Conservation (phyloP, 1,284 basidiomycete species). For the Takashimella koratensis region DNA sequence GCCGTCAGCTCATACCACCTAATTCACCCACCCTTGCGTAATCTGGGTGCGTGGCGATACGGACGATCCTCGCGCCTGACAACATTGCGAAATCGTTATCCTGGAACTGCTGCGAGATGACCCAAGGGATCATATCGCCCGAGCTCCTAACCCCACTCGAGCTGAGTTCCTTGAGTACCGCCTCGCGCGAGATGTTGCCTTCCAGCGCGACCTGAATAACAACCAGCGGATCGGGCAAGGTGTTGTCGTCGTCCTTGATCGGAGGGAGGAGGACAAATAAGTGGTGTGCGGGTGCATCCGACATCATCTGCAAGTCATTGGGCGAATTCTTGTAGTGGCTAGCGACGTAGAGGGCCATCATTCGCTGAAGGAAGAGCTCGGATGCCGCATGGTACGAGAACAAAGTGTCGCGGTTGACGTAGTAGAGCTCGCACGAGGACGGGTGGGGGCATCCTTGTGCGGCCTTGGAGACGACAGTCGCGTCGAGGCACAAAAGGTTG, state of each 20-base stretch:
- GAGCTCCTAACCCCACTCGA: slow-evolving; percentile 52
- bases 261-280: slow-evolving; percentile 94
- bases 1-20: too few species aligned
- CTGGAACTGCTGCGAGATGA: slow-evolving; percentile 87
- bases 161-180: slow-evolving; percentile 81
- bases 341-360: slow-evolving; percentile 97
- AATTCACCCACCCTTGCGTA: slow-evolving; percentile 78
- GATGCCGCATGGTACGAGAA: slow-evolving; percentile 97
- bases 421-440: slow-evolving; percentile 88
- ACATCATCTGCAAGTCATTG: slow-evolving; percentile 94
- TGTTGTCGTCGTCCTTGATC: slow-evolving; percentile 75
- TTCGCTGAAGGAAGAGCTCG: slow-evolving; percentile 92
- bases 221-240: slow-evolving; percentile 87
- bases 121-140: slow-evolving; percentile 98
- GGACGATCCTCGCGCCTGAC: slow-evolving; percentile 85
- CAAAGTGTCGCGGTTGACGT: slow-evolving; percentile 91
- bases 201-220: slow-evolving; percentile 95
- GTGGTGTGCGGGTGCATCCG: slow-evolving; percentile 94
- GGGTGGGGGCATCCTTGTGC: slow-evolving; percentile 88
- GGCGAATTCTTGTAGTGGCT: slow-evolving; percentile 99
- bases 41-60: slow-evolving; percentile 96
- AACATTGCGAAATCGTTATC: slow-evolving; percentile 90
- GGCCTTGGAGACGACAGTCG: slow-evolving; percentile 63
- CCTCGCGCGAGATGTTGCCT: slow-evolving; percentile 83
- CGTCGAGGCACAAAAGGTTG: slow-evolving; percentile 84